phyloP scores from a whole-genome alignment of 306 rosid genomes.

The Medicago ruthenica region DNA sequence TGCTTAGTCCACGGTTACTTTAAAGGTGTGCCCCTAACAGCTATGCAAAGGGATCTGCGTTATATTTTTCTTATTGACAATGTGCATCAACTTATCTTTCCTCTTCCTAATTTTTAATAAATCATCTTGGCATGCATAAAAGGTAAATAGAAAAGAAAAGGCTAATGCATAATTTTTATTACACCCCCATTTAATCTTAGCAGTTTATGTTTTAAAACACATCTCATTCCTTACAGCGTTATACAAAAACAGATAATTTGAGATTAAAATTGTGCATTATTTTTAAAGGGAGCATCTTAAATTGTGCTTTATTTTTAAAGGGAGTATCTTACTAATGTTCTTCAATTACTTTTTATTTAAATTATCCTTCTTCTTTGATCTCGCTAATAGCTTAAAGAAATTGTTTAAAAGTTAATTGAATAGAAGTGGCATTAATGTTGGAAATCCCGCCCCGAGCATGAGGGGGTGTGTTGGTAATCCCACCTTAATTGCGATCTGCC shows the following conservation, averaged over 20 bases:
- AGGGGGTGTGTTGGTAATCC: too few species aligned
- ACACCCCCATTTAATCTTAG: background rate
- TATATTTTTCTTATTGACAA: background rate
- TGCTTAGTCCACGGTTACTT: constrained; percentile 20
- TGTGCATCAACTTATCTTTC: constrained; percentile 7
- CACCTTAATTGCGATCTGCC: too few species aligned
- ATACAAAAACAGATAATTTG: constrained; percentile 3
- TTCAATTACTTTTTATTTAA: constrained; percentile 11
- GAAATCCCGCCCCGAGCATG: too few species aligned
- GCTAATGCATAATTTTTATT: background rate
- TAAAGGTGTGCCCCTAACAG: background rate
- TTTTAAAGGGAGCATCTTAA: constrained; percentile 8
- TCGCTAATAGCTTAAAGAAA: background rate
- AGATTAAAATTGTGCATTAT: constrained; percentile 24
- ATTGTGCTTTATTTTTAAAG: background rate
- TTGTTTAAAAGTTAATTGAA: constrained; percentile 11
- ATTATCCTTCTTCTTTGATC: background rate
- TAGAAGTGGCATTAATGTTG: constrained; percentile 23
- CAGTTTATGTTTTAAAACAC: constrained; percentile 22
- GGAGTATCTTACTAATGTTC: constrained; percentile 11
- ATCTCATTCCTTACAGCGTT: constrained; percentile 3
- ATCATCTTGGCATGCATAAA: background rate
- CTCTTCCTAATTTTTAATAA: background rate
- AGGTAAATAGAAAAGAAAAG: background rate
- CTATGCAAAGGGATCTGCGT: constrained; percentile 26